phyloP scores from a whole-genome alignment of 129 eudicot species.

The Centaurea solstitialis region DNA sequence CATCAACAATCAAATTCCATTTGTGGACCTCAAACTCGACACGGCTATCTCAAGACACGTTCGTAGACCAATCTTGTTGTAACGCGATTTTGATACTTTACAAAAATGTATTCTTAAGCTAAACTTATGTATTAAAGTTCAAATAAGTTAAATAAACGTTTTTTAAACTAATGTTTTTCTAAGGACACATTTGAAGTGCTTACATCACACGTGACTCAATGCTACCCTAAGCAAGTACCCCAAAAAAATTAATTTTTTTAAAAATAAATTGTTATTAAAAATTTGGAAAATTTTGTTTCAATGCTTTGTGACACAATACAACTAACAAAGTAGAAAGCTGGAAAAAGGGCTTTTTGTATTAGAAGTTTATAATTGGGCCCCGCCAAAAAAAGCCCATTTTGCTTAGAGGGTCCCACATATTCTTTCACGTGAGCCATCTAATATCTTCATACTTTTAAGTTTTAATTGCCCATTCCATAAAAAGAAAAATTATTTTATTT shows the following conservation, averaged over 20 bases:
- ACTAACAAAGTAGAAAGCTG: conserved; percentile 39
- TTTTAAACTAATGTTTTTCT: background rate
- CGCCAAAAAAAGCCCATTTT: conserved; percentile 38
- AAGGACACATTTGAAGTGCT: conserved; percentile 5
- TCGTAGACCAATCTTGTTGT: background rate
- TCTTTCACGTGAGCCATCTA: conserved; percentile 52
- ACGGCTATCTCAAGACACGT: background rate
- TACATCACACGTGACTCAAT: conserved; percentile 58
- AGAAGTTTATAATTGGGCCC: conserved; percentile 21
- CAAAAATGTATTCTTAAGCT: background rate
- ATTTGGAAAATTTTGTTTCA: conserved; percentile 20
- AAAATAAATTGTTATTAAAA: conserved; percentile 22
- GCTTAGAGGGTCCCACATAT: conserved; percentile 43
- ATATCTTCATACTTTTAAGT: conserved; percentile 12
- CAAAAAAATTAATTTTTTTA: conserved; percentile 17
- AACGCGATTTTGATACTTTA: background rate
- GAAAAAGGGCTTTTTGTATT: conserved; percentile 32
- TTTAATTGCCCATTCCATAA: conserved; percentile 15
- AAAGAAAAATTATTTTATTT: conserved; percentile 11
- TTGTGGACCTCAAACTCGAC: background rate
- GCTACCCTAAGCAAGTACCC: conserved; percentile 58
- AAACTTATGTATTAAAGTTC: background rate
- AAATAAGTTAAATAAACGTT: background rate
- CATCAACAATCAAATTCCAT: background rate
- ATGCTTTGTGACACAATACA: conserved; percentile 47